These are phyloP conservation scores for Diddensiella transvaalensis DNA, from an alignment of 805 yeast genomes.

Conservation along the genomic window DNA sequence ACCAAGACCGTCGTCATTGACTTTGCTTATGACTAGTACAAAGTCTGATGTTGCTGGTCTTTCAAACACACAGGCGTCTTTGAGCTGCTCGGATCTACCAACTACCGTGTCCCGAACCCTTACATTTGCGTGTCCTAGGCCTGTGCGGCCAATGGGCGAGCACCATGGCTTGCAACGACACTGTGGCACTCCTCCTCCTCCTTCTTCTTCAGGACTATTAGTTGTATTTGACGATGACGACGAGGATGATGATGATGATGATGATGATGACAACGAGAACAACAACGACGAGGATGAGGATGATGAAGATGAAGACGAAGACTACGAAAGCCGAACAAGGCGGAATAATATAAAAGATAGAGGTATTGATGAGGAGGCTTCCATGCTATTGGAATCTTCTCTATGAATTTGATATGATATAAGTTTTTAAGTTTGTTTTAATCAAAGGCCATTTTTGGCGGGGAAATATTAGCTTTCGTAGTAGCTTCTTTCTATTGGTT, in stretches of 20 bases:
- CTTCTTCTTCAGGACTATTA: not conserved
- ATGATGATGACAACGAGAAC: conserved; percentile 11
- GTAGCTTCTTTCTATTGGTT: too few relatives aligned
- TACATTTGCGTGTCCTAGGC: conserved; percentile 18
- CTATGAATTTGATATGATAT: not conserved
- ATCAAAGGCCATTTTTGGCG: too few relatives aligned
- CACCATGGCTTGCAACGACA: not conserved
- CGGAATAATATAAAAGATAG: not conserved
- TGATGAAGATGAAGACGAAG: conserved; percentile 15
- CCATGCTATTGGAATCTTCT: not conserved
- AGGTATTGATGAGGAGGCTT: not conserved
- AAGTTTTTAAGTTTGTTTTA: not conserved
- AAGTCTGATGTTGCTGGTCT: not conserved
- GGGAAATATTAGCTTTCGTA: not conserved
- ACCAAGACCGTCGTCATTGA: conserved; percentile 1
- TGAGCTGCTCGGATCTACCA: not conserved
- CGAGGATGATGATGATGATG: conserved; percentile 20
- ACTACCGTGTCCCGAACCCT: not conserved
- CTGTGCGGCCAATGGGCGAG: conserved; percentile 5
- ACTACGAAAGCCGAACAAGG: not conserved
- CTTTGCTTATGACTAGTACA: not conserved
- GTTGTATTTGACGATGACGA: conserved; percentile 12
- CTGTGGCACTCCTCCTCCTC: conserved; percentile 2
- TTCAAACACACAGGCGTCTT: not conserved
- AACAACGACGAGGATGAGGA: conserved; percentile 13